These are phyloP conservation scores for Beauveria asiatica DNA, from an alignment of 2,329 filamentous ascomycete genomes.

Conservation along the genomic window DNA sequence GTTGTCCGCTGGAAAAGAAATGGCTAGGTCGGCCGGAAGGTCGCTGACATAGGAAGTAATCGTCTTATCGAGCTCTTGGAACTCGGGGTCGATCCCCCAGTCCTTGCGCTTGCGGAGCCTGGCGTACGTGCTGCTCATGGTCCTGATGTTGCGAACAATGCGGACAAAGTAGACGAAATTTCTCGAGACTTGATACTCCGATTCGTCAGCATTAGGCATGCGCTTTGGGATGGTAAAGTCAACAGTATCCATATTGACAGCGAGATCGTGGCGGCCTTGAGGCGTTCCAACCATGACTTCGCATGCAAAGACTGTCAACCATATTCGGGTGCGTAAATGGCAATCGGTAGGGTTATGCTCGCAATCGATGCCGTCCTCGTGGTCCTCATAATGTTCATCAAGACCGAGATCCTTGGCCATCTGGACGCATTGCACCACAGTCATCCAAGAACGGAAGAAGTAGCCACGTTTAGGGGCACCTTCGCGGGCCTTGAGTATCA, in stretches of 20 bases:
- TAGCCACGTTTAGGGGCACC: slow-evolving; percentile 89
- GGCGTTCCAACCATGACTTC: slow-evolving; percentile 91
- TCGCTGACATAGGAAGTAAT: slow-evolving; percentile 68
- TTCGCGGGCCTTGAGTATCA: slow-evolving; percentile 85
- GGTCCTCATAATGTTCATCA: slow-evolving; percentile 75
- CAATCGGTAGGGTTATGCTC: slow-evolving; percentile 65
- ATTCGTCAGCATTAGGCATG: slow-evolving; percentile 59
- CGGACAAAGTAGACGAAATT: slow-evolving; percentile 78
- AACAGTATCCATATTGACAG: slow-evolving; percentile 65
- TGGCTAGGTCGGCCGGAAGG: slow-evolving; percentile 67
- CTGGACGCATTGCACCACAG: slow-evolving; percentile 79
- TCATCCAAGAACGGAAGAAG: slow-evolving; percentile 97
- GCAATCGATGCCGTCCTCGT: slow-evolving; percentile 64
- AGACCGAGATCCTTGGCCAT: slow-evolving; percentile 90
- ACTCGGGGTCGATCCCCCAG: slow-evolving; percentile 80
- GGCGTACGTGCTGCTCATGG: slow-evolving; percentile 67
- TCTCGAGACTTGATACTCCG: slow-evolving; percentile 68
- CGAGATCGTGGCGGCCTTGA: slow-evolving; percentile 77
- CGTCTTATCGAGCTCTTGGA: slow-evolving; percentile 69
- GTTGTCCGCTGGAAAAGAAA: slow-evolving; percentile 70
- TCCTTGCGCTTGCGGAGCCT: slow-evolving; percentile 69
- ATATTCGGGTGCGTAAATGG: slow-evolving; percentile 74
- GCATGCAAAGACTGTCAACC: slow-evolving; percentile 79
- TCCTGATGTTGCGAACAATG: slow-evolving; percentile 67
- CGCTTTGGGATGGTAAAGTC: slow-evolving; percentile 62